Evolutionary conservation across 1,284 basidiomycete species (phyloP).

Genomic region (Leccinum fallax): DNA sequence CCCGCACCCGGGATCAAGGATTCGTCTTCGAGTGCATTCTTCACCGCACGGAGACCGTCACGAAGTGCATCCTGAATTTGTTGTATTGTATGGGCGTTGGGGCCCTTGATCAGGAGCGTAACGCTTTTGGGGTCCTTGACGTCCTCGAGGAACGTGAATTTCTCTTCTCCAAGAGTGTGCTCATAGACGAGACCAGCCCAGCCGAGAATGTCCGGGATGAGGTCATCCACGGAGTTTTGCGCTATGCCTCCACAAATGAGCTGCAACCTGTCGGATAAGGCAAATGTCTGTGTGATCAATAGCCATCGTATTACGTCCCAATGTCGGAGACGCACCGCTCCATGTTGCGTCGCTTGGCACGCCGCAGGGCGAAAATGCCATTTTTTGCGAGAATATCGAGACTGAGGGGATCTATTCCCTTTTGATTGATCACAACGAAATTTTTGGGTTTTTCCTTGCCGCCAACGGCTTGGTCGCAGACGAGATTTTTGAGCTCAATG

Average conservation of each 20-base stretch:
- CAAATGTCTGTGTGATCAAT: conserved; percentile 18
- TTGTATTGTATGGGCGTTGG: conserved; percentile 94
- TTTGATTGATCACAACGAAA: conserved; percentile 99
- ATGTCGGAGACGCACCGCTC: conserved; percentile 64
- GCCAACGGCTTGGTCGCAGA: conserved; percentile 91
- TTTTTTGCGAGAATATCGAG: conserved; percentile 97
- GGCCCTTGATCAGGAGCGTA: conserved; percentile 97
- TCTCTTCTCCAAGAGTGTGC: conserved; percentile 98
- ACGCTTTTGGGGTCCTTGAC: conserved; percentile 97
- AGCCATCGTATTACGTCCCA: conserved; percentile 30
- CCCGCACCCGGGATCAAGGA: conserved; percentile 92
- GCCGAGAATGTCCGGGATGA: conserved; percentile 89
- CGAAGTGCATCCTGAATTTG: conserved; percentile 98
- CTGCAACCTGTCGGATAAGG: conserved; percentile 63
- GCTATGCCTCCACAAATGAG: conserved; percentile 94
- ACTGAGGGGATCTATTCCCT: conserved; percentile 98
- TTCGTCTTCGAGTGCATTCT: conserved; percentile 95
- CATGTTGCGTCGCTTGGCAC: conserved; percentile 98
- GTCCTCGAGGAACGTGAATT: conserved; percentile 98
- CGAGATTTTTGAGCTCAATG: conserved; percentile 94
- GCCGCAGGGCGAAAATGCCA: conserved; percentile 91
- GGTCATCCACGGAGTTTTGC: conserved; percentile 98
- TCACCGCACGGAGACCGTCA: conserved; percentile 94
- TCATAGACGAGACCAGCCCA: conserved; percentile 99
- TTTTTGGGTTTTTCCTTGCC: conserved; percentile 78